Evolutionary conservation across 148 eudicot genomes (phyloP), one percentile per base, ranked within the genome.

Genomic region (Bassia scoparia): DNA sequence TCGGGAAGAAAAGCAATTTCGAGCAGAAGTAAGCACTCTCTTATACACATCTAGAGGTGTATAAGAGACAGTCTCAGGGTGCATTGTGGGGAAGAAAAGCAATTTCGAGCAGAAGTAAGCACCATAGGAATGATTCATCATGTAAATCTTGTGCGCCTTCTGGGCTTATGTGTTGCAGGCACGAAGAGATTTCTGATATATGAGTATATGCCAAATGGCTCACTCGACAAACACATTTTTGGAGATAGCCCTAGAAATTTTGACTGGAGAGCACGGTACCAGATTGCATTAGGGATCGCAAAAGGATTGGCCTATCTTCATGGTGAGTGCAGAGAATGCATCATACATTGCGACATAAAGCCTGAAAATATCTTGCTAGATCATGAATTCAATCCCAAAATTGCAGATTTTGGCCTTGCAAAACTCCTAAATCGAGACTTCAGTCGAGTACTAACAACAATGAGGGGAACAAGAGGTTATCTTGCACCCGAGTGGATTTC

Each of bases 401-500:
- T 85, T 7, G 87, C 85, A 1, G 90, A 87, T 76, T 87, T 87
- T 41, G 88, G 90, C 23, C 63, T 85, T 34, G 90, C 88, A 31
- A 87, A 87, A 86, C 87, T 87, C 1, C 29, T 87, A 12, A 87
- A 87, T 35, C 77, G 87, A 21, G 87, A 87, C 26, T 87, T 83
- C 49, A 87, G 88, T 44, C 56, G 88, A 55, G 90, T 83, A 46
- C 68, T 87, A 61, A 85, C 90, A 10, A 87, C 88, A 17, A 78
- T 87, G 83, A 85, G 87, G 69, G 90, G 87, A 18, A 87, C 87
- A 33, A 75, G 79, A 78, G 87, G 90, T 7, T 87, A 87, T 61
- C 84, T 87, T 37, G 91, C 91, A 49, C 88, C 88, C 4, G 91
- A 87, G 72, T 87, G 88, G 88, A 73, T 87, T 63, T 87, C 91